Evolutionary conservation across 1,284 basidiomycete species (phyloP), one percentile per base, ranked within the genome.

Genomic region (Psilocybe mexicana): DNA sequence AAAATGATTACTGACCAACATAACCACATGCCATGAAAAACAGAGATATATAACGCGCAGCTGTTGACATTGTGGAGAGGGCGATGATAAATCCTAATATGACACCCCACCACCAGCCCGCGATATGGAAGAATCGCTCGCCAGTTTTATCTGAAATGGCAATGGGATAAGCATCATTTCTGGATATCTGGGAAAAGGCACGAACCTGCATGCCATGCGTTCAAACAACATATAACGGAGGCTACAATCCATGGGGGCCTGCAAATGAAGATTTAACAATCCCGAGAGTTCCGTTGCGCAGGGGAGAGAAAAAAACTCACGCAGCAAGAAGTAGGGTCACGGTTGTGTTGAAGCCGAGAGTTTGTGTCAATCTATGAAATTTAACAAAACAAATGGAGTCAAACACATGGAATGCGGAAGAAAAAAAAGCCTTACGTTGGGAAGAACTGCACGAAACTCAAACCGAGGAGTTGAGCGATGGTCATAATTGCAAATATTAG

Each of bases 361-460:
- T 91, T 5, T 75, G 72, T 0, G 87, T 85, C 49, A 91, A 73
- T 0, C 86, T 86, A 48, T n/a, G 51, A 43, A 49, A 18, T 30
- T 14, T 24, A 48, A 43, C 8, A 38, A 48, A 43, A 53, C 14
- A 57, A 44, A n/a, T n/a, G n/a, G n/a, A 43, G 25, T 46, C 28
- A 18, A 14, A 25, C 12, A 5, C 6, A 45, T 14, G 23, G n/a
- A 33, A 33, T 33, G 5, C 5, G 8, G 30, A 2, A 30, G 18
- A 24, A 44, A 18, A 14, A 14, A 3, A 14, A 3, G 7, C 72
- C 79, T 54, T 63, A 86, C 83, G 86, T 88, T 12, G 85, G 86
- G 74, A 90, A 92, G 76, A 88, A 92, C 62, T 86, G 84, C 54
- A 87, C 83, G 69, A 88, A 91, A 46, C 85, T 87, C 28, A 89